Evolutionary conservation across 495 filamentous ascomycete species (phyloP).

Genomic region (Podospora bellae-mahoneyi): DNA sequence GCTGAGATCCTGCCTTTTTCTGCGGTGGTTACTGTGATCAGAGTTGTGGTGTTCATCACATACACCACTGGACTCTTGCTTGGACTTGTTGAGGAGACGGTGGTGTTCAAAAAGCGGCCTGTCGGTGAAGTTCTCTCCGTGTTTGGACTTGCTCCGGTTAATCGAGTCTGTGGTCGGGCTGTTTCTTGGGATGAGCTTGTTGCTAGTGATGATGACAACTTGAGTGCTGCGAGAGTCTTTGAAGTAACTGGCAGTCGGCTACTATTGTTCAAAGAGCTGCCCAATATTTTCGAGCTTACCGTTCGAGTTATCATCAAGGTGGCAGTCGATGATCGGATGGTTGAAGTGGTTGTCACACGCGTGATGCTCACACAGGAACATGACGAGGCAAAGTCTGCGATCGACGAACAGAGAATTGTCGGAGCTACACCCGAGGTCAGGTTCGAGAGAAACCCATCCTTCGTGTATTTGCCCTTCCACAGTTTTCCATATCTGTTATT

Average conservation of each 20-base stretch:
- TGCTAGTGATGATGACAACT: neutral
- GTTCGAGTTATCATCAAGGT: neutral
- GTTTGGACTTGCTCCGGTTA: neutral
- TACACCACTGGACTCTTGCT: neutral
- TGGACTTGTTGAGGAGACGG: neutral
- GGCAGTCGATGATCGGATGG: neutral
- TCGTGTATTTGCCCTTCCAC: neutral
- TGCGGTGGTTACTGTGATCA: slow-evolving; percentile 1
- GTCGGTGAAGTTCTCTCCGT: neutral
- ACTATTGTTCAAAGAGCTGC: neutral
- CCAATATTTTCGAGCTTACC: neutral
- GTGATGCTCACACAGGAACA: slow-evolving; percentile 1
- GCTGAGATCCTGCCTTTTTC: neutral
- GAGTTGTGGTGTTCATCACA: slow-evolving; percentile 1
- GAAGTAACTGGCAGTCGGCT: neutral
- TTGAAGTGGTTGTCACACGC: neutral
- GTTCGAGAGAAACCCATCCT: neutral
- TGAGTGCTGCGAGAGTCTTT: neutral
- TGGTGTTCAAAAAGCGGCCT: slow-evolving; percentile 7
- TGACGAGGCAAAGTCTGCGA: neutral
- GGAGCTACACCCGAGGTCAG: neutral
- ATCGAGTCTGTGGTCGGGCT: neutral
- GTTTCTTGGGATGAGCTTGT: neutral
- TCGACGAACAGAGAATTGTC: neutral
- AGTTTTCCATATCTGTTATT: neutral